Evolutionary conservation across 768 basidiomycete genomes (phyloP).

Genomic region (Kwoniella sp.): DNA sequence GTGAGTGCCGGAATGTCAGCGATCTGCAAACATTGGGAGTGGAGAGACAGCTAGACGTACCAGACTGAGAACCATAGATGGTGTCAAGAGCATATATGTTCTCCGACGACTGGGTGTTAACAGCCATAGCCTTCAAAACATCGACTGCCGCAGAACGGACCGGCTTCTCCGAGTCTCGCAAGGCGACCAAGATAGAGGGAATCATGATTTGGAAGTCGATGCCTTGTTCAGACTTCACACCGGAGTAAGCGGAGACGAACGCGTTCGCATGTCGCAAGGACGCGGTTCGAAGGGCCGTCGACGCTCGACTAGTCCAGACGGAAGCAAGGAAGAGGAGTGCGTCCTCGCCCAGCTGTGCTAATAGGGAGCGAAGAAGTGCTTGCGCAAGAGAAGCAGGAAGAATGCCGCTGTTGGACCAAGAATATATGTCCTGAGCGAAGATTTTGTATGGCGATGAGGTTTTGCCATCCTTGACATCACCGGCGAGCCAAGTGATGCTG

Average conservation of each 20-base stretch:
- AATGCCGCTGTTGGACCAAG: constrained; percentile 64
- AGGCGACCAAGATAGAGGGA: constrained; percentile 49
- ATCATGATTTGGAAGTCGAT: constrained; percentile 58
- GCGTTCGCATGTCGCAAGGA: constrained; percentile 76
- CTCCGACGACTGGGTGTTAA: constrained; percentile 14
- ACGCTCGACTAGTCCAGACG: constrained; percentile 59
- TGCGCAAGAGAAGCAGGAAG: constrained; percentile 62
- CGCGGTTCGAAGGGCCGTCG: constrained; percentile 58
- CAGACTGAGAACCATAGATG: constrained; percentile 52
- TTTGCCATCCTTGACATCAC: neutral
- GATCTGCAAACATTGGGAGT: neutral
- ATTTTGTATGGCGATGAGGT: constrained; percentile 58
- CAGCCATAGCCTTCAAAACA: constrained; percentile 34
- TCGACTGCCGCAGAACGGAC: constrained; percentile 51
- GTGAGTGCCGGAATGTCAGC: constrained; percentile 6
- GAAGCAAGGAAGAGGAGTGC: constrained; percentile 79
- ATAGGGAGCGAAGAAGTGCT: constrained; percentile 66
- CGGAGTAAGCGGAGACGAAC: constrained; percentile 73
- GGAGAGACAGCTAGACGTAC: constrained; percentile 27
- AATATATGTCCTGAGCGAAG: constrained; percentile 70
- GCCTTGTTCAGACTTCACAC: constrained; percentile 60
- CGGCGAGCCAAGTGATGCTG: constrained; percentile 27
- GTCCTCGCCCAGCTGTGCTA: constrained; percentile 69
- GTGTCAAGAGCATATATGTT: constrained; percentile 53
- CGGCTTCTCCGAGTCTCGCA: constrained; percentile 41